phyloP scores from a whole-genome alignment of 305 asterid species.

The Fraxinus albicans region DNA sequence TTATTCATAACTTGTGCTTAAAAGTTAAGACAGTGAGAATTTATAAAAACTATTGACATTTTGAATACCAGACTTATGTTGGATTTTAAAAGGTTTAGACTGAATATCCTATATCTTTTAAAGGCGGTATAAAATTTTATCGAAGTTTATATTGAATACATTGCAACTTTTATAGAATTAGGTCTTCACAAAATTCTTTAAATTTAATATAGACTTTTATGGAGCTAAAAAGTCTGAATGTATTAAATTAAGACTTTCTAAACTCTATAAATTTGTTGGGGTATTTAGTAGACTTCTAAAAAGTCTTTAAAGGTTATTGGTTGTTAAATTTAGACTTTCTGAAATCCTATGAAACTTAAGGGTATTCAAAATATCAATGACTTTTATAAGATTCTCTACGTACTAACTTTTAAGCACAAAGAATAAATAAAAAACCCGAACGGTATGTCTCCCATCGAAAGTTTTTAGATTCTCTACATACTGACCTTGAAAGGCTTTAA shows the following conservation, averaged over 20 bases:
- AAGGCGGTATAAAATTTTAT: not conserved
- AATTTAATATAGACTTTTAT: too few species aligned
- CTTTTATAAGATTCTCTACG: not conserved
- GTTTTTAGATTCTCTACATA: not conserved
- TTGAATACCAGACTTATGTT: not conserved
- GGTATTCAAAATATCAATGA: not conserved
- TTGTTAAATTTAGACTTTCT: too few species aligned
- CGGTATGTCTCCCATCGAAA: not conserved
- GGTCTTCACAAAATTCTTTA: not conserved
- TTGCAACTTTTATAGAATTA: not conserved
- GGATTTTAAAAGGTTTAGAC: not conserved
- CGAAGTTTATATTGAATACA: not conserved
- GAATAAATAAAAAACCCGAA: not conserved
- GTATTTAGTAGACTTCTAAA: not conserved
- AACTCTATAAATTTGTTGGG: not conserved
- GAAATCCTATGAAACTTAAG: not conserved
- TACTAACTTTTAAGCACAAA: not conserved
- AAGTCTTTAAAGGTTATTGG: not conserved
- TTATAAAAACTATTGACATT: too few species aligned
- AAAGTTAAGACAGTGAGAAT: too few species aligned
- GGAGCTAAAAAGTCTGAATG: not conserved
- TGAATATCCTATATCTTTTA: not conserved
- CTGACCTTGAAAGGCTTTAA: not conserved
- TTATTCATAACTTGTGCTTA: too few species aligned
- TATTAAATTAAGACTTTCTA: not conserved